phyloP scores from a whole-genome alignment of 2,329 filamentous ascomycete species.

The Nigrospora sphaerica region DNA sequence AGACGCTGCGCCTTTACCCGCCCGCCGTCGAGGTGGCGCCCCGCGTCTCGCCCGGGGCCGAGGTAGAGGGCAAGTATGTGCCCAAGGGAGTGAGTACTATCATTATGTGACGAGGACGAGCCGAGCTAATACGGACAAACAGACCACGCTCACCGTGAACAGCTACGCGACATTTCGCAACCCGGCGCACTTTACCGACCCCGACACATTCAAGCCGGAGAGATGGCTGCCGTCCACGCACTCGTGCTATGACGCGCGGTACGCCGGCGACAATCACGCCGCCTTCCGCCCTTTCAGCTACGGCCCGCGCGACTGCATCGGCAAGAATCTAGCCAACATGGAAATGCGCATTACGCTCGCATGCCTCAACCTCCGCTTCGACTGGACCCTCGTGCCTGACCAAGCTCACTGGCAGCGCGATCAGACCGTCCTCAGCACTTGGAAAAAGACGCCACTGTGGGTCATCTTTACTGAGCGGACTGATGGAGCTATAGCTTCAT shows the following conservation, averaged over 20 bases:
- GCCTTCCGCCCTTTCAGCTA: slow-evolving; percentile 28
- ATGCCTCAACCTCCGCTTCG: background rate
- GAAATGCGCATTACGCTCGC: slow-evolving; percentile 3
- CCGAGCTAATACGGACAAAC: too few species aligned
- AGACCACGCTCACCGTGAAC: background rate
- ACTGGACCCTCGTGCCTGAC: background rate
- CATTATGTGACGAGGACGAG: too few species aligned
- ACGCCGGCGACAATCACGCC: slow-evolving; percentile 22
- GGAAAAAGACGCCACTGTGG: too few species aligned
- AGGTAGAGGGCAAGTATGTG: slow-evolving; percentile 15
- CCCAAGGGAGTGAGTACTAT: slow-evolving; percentile 8
- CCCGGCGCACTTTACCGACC: slow-evolving; percentile 25
- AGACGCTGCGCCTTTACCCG: slow-evolving; percentile 34
- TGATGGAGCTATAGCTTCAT: too few species aligned
- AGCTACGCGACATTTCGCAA: background rate
- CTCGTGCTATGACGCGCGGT: slow-evolving; percentile 8
- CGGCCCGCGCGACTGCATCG: slow-evolving; percentile 31
- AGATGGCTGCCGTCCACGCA: slow-evolving; percentile 23
- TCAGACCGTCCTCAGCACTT: too few species aligned
- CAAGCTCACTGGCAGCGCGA: too few species aligned
- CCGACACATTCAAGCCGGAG: slow-evolving; percentile 29
- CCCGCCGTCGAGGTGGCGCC: slow-evolving; percentile 16
- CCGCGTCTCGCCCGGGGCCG: slow-evolving; percentile 15
- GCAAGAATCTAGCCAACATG: slow-evolving; percentile 19
- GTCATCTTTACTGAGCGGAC: too few species aligned